These are phyloP conservation scores for Nakataea oryzae DNA, from an alignment of 2,329 filamentous ascomycete species.

Conservation along the genomic window DNA sequence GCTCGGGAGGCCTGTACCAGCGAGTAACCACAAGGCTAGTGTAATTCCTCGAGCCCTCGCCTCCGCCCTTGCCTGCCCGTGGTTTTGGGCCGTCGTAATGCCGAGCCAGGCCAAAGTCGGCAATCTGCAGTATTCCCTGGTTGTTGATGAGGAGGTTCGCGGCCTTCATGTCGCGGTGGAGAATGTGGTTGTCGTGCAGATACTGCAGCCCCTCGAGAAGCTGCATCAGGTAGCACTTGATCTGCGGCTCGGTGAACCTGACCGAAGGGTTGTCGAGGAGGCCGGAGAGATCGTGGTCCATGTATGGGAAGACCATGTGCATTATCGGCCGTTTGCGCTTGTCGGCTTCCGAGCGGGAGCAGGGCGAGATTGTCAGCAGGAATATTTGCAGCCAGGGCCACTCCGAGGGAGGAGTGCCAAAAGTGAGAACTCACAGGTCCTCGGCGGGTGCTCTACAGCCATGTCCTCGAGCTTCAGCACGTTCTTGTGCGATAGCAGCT, in stretches of 20 bases:
- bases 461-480: slow-evolving; percentile 85
- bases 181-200: slow-evolving; percentile 78
- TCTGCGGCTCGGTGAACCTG: slow-evolving; percentile 76
- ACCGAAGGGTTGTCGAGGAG: slow-evolving; percentile 92
- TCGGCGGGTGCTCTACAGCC: slow-evolving; percentile 72
- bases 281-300: slow-evolving; percentile 97
- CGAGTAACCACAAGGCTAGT: slow-evolving; percentile 93
- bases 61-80: slow-evolving; percentile 65
- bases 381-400: not conserved
- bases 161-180: slow-evolving; percentile 98
- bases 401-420: slow-evolving; percentile 6
- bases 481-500: slow-evolving; percentile 86
- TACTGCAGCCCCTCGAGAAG: slow-evolving; percentile 83
- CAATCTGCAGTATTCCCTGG: slow-evolving; percentile 85
- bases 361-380: not conserved
- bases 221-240: slow-evolving; percentile 97
- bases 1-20: slow-evolving; percentile 93
- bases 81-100: slow-evolving; percentile 84
- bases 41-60: slow-evolving; percentile 81
- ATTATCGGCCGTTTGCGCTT: slow-evolving; percentile 77
- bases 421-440: slow-evolving; percentile 38
- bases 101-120: slow-evolving; percentile 88
- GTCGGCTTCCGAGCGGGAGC: slow-evolving; percentile 39
- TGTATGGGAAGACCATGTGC: slow-evolving; percentile 98
- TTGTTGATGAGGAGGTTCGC: slow-evolving; percentile 97